Base-by-base conservation (phyloP, 306 rosid species). In the Malus sylvestris region DNA sequence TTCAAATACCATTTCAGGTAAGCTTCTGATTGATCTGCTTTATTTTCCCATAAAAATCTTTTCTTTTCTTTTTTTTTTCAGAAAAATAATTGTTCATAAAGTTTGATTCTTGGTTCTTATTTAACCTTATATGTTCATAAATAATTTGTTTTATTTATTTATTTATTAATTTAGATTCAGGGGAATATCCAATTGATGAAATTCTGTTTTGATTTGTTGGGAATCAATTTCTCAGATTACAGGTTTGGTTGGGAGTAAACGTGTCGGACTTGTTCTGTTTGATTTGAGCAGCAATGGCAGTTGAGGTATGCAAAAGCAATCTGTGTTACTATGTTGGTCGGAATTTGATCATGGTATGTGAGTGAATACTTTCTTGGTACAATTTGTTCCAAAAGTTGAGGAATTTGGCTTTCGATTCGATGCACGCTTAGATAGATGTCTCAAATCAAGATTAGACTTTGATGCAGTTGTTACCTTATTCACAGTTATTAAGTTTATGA, bases 21-120 rank as follows among this genome's bases (percentile, higher is more conserved):
- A 35, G 79, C 80, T 81, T 72, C 75, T 76, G 78, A 49, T 79
- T 86, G 89, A 87, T 89, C 89, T 76, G 67, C 7, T 82, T 62
- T 71, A 29, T 78, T 75, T 78, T 44, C 66, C 23, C 10, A 16
- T 9, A 23, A 35, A 53, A 23, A 49, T 4, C 0, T 51, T 53
- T 25, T 44, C 68, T 76, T 55, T 16, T 9, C 22, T 25, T 10
- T 3, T 22, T 0, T 45, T 20, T 7, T 65, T 15, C 16, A 4
- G 6, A 4, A 14, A 46, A 46, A 14, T 13, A 13, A 46, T 38
- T 38, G 0, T 38, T 7, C 42, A 46, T 13, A 11, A 13, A 33
- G 51, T 67, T 8, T 60, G 29, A 6, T 42, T 49, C 6, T 45
- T 73, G 22, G 15, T 64, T 64, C 44, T 30, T 64, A 32, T 64